Conservation (phyloP, 2,329 filamentous ascomycete species). For the Monilinia vaccinii-corymbosi region DNA sequence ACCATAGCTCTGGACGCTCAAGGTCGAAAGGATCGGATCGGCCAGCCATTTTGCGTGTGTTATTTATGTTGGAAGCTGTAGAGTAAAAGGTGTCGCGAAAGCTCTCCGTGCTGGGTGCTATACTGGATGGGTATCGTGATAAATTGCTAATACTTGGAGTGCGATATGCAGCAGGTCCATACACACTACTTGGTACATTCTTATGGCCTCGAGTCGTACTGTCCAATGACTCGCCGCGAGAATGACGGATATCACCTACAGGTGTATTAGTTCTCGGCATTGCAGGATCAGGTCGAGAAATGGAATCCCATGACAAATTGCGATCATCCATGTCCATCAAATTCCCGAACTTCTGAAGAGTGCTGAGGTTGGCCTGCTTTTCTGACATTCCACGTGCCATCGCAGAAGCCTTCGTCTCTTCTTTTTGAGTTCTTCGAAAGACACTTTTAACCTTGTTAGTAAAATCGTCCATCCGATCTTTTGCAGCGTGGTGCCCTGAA, state of each 20-base stretch:
- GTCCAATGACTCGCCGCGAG: constrained; percentile 38
- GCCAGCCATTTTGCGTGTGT: constrained; percentile 44
- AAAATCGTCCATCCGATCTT: constrained; percentile 35
- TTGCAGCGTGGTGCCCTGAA: constrained; percentile 14
- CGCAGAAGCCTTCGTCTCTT: constrained; percentile 34
- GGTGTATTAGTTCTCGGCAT: constrained; percentile 34
- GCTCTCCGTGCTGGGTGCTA: constrained; percentile 27
- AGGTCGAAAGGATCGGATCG: constrained; percentile 58
- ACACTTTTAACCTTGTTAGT: constrained; percentile 34
- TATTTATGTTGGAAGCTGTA: constrained; percentile 28
- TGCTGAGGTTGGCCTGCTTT: constrained; percentile 18
- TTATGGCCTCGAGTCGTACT: constrained; percentile 26
- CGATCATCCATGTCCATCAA: constrained; percentile 25
- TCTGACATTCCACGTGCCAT: constrained; percentile 21
- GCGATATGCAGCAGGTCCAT: constrained; percentile 17
- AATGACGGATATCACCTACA: constrained; percentile 39
- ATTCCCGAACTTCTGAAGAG: constrained; percentile 21
- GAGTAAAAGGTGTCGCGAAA: constrained; percentile 35
- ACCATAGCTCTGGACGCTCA: constrained; percentile 42
- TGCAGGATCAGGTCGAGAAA: constrained; percentile 21
- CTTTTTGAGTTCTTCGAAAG: constrained; percentile 30
- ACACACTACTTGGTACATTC: constrained; percentile 23
- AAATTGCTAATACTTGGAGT: constrained; percentile 15
- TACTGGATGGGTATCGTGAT: constrained; percentile 25
- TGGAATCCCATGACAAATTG: constrained; percentile 16